These are phyloP conservation scores for Sporobolus alterniflorus DNA, from an alignment of 202 grass and related monocot species.

Conservation along the genomic window DNA sequence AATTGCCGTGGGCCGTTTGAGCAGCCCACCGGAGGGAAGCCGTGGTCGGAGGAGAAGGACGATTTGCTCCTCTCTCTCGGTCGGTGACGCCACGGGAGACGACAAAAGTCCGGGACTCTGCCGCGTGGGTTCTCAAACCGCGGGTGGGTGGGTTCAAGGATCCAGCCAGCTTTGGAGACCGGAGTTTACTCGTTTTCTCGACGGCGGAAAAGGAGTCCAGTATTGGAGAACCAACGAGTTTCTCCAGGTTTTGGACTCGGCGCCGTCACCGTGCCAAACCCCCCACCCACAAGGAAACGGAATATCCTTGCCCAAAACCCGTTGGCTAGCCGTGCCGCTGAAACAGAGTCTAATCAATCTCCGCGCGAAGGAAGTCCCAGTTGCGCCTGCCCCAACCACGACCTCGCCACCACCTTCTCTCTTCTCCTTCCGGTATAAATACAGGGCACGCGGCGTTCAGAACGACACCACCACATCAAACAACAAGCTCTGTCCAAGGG, in stretches of 20 bases:
- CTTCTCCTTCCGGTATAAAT: not conserved
- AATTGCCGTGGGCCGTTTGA: not conserved
- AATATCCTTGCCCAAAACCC: constrained; percentile 14
- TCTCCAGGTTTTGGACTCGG: constrained; percentile 17
- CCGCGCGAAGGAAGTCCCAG: not conserved
- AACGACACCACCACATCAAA: not conserved
- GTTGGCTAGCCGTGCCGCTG: not conserved
- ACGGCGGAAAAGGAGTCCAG: not conserved
- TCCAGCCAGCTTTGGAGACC: not conserved
- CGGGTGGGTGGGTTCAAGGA: not conserved
- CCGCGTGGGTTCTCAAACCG: not conserved
- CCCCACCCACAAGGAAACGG: not conserved
- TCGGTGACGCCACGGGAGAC: not conserved
- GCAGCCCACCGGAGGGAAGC: not conserved
- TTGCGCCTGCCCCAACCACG: constrained; percentile 22
- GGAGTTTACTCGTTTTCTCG: not conserved
- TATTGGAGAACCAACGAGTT: not conserved
- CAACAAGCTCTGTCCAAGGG: not conserved
- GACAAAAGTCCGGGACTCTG: not conserved
- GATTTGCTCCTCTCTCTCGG: constrained; percentile 1
- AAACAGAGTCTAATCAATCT: not conserved
- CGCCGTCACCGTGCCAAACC: not conserved
- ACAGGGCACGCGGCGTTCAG: not conserved
- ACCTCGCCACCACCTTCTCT: not conserved
- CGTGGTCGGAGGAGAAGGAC: not conserved